These are phyloP conservation scores for Pseudogymnoascus pannorum DNA, from an alignment of 2,329 filamentous ascomycete species.

Conservation along the genomic window DNA sequence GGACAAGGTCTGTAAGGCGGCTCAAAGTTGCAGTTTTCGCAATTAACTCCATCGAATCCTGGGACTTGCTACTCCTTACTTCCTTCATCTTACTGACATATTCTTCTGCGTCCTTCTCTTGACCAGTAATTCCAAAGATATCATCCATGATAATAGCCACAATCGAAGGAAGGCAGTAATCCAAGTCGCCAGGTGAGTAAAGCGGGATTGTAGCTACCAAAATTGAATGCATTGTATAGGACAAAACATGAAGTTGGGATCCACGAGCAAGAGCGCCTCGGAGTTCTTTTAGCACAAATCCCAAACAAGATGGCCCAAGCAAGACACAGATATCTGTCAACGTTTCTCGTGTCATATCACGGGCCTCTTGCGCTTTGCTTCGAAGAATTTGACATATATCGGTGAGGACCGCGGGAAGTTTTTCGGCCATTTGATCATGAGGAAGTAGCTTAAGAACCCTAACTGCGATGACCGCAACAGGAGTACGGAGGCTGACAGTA, in stretches of 20 bases:
- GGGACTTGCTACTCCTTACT: constrained; percentile 96
- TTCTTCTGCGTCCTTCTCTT: constrained; percentile 95
- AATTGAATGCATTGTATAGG: constrained; percentile 89
- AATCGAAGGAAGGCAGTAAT: constrained; percentile 76
- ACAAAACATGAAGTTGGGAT: constrained; percentile 90
- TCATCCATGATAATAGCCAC: constrained; percentile 92
- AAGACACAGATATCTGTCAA: constrained; percentile 75
- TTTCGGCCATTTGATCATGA: constrained; percentile 60
- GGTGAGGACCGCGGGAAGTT: constrained; percentile 75
- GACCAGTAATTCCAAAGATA: constrained; percentile 83
- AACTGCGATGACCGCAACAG: constrained; percentile 79
- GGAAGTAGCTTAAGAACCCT: constrained; percentile 81
- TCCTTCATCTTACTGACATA: constrained; percentile 96
- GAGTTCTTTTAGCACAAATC: constrained; percentile 89
- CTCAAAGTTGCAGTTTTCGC: constrained; percentile 72
- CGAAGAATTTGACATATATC: constrained; percentile 90
- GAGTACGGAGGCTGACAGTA: constrained; percentile 85
- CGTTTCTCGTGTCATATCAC: constrained; percentile 86
- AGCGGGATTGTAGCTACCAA: constrained; percentile 66
- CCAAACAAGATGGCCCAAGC: constrained; percentile 75
- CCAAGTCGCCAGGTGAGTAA: constrained; percentile 73
- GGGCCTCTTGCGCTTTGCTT: constrained; percentile 78
- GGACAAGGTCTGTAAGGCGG: constrained; percentile 66
- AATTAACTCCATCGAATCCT: constrained; percentile 91
- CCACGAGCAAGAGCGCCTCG: constrained; percentile 74